Base-by-base conservation (phyloP, 176 grass and related monocot genomes). In the Ampelocalamus luodianensis region DNA sequence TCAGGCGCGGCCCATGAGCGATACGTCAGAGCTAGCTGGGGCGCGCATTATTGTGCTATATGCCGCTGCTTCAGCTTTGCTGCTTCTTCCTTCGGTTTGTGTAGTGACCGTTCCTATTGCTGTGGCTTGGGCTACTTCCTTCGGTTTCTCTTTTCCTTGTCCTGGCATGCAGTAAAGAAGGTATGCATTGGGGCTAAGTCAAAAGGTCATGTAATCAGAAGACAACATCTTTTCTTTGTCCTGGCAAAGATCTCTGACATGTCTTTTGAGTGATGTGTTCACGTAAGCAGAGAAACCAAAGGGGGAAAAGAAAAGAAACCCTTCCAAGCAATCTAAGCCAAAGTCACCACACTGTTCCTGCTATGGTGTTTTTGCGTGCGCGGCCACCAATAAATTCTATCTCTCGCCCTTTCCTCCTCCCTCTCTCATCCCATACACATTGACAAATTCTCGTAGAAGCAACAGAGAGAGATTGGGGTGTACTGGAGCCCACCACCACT, bases 221-320 rank as follows among this genome's bases (percentile, higher is more conserved):
- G 74, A 68, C 79, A 66, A 12, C 51, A 90, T 95, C 88, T 90
- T 90, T 92, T 86, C 71, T 83, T 85, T 85, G 78, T 87, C 72
- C 71, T 79, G 56, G 88, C 84, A 81, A 83, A 84, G 74, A 92
- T 94, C 73, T 87, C 79, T 85, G 89, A 72, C 82, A 89, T 71
- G 77, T 76, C 64, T 79, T 81, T 85, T 81, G 75, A 79, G 71
- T 90, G 93, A 88, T 90, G 85, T 73, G 79, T 85, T 88, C 68
- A 60, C 20, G 71, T 55, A 58, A 46, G 77, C 38, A 43, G 72
- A 34, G 49, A 38, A 44, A 68, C 54, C 26, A 20, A 60, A 36
- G 61, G 39, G 42, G 34, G 2, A 34, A 34, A 34, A 34, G 32
- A 8, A 61, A 71, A 61, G 68, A 22, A 15, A 61, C 8, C 0